A percentile compares a stretch with the other conserved stretches of the same genome.
phyloP scores from a whole-genome alignment of 371 early-diverging fungal species.

The Zopfochytrium polystomum region DNA sequence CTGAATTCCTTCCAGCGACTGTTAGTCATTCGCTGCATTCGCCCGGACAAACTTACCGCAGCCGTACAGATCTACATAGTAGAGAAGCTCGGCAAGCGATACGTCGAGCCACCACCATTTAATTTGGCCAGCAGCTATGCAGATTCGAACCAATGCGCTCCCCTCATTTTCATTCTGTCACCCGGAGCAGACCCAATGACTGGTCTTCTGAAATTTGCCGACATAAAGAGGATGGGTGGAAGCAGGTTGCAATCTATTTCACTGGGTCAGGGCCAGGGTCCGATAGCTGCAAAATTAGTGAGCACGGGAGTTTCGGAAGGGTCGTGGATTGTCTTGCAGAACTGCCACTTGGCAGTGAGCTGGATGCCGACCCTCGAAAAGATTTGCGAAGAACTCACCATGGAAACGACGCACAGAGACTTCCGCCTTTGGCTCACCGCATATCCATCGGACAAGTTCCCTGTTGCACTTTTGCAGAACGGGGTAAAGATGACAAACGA shows the following conservation, averaged over 20 bases:
- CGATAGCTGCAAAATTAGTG: conserved; percentile 54
- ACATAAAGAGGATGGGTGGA: conserved; percentile 50
- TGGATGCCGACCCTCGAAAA: conserved; percentile 56
- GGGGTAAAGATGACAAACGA: conserved; percentile 61
- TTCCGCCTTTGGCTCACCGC: conserved; percentile 53
- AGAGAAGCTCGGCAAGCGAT: conserved; percentile 47
- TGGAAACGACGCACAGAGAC: conserved; percentile 48
- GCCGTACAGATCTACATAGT: conserved; percentile 45
- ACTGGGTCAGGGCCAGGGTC: conserved; percentile 57
- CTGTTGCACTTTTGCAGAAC: conserved; percentile 53
- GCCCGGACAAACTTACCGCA: conserved; percentile 50
- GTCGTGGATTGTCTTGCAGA: conserved; percentile 54
- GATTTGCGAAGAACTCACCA: conserved; percentile 51
- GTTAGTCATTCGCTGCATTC: conserved; percentile 43
- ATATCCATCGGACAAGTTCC: conserved; percentile 55
- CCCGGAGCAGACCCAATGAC: conserved; percentile 60
- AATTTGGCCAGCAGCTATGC: conserved; percentile 51
- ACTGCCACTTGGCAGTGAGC: conserved; percentile 55
- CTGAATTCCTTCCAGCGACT: conserved; percentile 47
- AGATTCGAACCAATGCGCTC: conserved; percentile 45
- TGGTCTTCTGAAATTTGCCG: conserved; percentile 48
- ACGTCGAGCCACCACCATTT: conserved; percentile 56
- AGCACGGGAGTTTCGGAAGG: conserved; percentile 41
- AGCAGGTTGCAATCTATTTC: conserved; percentile 48
- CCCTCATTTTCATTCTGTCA: conserved; percentile 53